A percentile compares a stretch with the other conserved stretches of the same genome.
These are phyloP conservation scores for Neonectria ditissima DNA, from an alignment of 2,329 filamentous ascomycete genomes.

Conservation along the genomic window DNA sequence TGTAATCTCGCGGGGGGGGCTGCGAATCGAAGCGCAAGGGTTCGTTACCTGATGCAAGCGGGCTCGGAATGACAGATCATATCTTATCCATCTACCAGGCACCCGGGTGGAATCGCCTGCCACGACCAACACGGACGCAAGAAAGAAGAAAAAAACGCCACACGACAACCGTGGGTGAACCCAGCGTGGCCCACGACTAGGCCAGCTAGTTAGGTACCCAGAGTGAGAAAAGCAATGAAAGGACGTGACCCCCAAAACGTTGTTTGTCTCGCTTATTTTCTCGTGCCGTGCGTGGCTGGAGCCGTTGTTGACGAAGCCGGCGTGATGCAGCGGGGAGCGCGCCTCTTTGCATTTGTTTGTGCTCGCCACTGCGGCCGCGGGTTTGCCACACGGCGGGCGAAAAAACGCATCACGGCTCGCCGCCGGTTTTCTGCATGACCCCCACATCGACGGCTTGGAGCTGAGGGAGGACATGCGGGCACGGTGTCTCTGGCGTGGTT, in stretches of 20 bases:
- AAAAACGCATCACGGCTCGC: not conserved
- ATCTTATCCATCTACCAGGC: not conserved
- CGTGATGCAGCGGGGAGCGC: not conserved
- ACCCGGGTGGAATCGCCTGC: not conserved
- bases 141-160: not conserved
- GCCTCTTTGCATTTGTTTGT: not conserved
- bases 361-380: not conserved
- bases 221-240: not conserved
- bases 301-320: not conserved
- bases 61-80: not conserved
- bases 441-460: not conserved
- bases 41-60: not conserved
- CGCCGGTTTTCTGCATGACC: not conserved
- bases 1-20: not conserved
- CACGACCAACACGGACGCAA: not conserved
- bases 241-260: not conserved
- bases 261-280: not conserved
- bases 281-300: not conserved
- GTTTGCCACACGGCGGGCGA: not conserved
- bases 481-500: not conserved
- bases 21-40: not conserved
- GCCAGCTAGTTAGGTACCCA: not conserved
- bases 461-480: not conserved
- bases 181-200: not conserved
- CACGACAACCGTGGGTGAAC: not conserved